Percentiles rank a stretch among this genome's conserved stretches.
Evolutionary conservation across 2,329 filamentous ascomycete species (phyloP).

Genomic region (Albifimbria verrucaria): DNA sequence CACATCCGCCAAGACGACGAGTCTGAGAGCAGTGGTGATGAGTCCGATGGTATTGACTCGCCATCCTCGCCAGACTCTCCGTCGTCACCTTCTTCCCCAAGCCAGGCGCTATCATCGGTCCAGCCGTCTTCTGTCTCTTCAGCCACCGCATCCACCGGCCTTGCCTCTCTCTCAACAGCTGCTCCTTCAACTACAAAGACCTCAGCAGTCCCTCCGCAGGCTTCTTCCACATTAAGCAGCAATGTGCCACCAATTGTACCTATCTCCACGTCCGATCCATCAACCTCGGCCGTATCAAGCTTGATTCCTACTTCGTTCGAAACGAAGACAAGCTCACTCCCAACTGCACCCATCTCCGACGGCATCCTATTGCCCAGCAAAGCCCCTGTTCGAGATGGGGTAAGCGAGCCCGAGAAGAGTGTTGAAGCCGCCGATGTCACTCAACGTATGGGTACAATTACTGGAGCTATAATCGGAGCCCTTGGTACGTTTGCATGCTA

Average conservation of each 20-base stretch:
- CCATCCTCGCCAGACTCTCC: neutral
- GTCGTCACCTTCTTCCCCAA: neutral
- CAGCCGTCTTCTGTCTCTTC: neutral
- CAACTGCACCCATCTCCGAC: neutral
- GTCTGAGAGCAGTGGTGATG: neutral
- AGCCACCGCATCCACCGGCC: neutral
- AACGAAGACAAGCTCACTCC: neutral
- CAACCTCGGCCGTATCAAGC: neutral
- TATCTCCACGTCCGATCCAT: neutral
- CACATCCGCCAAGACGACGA: neutral
- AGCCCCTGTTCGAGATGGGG: neutral
- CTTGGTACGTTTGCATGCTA: neutral
- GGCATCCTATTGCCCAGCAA: neutral
- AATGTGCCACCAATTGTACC: neutral
- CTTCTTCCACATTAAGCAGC: neutral
- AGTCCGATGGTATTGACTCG: neutral
- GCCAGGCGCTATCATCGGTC: neutral
- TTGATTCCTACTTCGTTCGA: neutral
- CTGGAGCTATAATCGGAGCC: neutral
- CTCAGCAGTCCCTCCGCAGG: neutral
- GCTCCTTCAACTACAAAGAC: neutral
- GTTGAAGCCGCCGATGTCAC: neutral
- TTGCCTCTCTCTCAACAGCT: neutral
- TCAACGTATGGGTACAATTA: neutral
- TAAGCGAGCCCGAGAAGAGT: neutral